These are phyloP conservation scores for Phytophthora hybrid DNA, from an alignment of 352 stramenopile genomes.

Conservation along the genomic window DNA sequence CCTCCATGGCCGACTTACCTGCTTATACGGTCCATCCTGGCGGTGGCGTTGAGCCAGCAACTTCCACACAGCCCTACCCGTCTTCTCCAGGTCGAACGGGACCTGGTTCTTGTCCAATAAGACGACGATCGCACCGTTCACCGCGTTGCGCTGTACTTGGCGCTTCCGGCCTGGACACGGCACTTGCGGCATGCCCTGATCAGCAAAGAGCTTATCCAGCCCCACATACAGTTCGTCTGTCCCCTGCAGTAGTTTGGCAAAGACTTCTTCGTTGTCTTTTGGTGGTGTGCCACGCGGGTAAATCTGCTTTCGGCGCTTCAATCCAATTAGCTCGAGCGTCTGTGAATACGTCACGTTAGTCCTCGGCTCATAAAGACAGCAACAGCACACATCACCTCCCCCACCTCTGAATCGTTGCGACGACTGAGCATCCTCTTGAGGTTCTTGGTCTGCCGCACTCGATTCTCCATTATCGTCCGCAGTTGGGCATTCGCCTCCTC, in stretches of 20 bases:
- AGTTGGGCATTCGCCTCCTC: slow-evolving; percentile 31
- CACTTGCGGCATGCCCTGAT: slow-evolving; percentile 27
- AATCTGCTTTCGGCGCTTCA: slow-evolving; percentile 37
- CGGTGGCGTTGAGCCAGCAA: slow-evolving; percentile 27
- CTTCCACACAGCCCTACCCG: slow-evolving; percentile 38
- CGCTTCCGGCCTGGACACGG: slow-evolving; percentile 29
- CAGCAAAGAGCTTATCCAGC: slow-evolving; percentile 31
- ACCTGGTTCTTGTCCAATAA: slow-evolving; percentile 43
- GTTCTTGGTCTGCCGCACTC: slow-evolving; percentile 44
- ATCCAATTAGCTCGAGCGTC: slow-evolving; percentile 34
- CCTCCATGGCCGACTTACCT: slow-evolving; percentile 4
- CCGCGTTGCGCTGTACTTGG: slow-evolving; percentile 19
- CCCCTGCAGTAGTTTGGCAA: slow-evolving; percentile 32
- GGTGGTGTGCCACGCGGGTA: slow-evolving; percentile 3
- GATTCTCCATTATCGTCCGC: slow-evolving; percentile 16
- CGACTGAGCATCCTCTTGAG: slow-evolving; percentile 47
- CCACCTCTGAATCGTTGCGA: slow-evolving; percentile 32
- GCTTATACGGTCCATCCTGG: slow-evolving; percentile 28
- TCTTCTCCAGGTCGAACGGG: slow-evolving; percentile 37
- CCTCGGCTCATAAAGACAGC: not conserved
- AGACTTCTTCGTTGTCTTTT: slow-evolving; percentile 32
- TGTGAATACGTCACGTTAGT: slow-evolving; percentile 4
- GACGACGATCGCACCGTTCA: slow-evolving; percentile 27
- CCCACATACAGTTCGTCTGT: slow-evolving; percentile 31
- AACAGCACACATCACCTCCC: not conserved